Evolutionary conservation across 257 asterid genomes (phyloP).

Genomic region (Solanum chaucha): DNA sequence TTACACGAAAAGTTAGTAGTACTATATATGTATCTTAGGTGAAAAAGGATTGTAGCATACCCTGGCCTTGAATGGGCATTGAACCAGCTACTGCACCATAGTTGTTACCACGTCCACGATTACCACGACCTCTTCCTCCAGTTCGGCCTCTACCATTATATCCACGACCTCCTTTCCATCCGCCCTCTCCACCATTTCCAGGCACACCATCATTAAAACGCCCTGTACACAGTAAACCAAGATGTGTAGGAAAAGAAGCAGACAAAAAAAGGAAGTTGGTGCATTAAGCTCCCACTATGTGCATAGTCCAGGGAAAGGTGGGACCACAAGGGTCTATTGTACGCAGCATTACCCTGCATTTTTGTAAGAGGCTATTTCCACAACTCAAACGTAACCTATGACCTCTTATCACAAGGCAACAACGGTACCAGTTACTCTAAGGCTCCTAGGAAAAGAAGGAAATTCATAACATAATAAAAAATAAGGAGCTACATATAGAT

Average conservation of each 20-base stretch:
- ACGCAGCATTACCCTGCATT: not conserved
- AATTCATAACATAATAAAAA: not conserved
- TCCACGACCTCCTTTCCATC: constrained; percentile 8
- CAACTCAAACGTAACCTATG: not conserved
- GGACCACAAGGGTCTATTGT: not conserved
- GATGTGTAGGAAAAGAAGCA: not conserved
- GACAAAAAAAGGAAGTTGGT: not conserved
- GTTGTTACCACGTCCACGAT: not conserved
- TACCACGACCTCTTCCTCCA: constrained; percentile 1
- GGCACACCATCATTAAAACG: not conserved
- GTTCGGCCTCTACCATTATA: not conserved
- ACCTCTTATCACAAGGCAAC: not conserved
- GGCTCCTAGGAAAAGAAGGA: not conserved
- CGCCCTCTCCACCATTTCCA: not conserved
- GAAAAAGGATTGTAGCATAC: not conserved
- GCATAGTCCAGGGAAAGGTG: not conserved
- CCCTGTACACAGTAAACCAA: not conserved
- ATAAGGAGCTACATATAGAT: not conserved
- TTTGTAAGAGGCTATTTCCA: not conserved
- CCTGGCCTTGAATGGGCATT: not conserved
- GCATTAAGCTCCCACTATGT: not conserved
- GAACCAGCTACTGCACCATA: not conserved
- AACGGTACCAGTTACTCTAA: not conserved
- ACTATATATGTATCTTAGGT: not conserved
- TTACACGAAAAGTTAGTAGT: not conserved